These are phyloP conservation scores for Grigorovia jiainica DNA, from an alignment of 805 yeast genomes.

Conservation along the genomic window DNA sequence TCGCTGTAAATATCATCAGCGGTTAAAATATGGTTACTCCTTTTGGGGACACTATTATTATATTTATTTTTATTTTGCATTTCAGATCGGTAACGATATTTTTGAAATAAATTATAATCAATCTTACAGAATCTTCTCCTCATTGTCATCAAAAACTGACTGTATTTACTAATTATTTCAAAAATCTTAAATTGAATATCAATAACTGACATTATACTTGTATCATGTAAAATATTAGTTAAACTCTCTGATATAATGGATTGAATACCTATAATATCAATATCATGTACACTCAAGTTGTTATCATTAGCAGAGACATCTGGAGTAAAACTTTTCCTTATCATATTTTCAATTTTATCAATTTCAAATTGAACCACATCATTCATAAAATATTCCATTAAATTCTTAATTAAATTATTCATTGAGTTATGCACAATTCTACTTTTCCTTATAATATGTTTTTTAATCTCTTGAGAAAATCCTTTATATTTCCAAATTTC, in stretches of 20 bases:
- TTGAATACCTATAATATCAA: conserved; percentile 14
- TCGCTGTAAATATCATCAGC: conserved; percentile 6
- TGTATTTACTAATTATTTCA: conserved; percentile 24
- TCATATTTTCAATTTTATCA: not conserved
- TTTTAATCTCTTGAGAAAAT: conserved; percentile 35
- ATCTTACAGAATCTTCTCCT: conserved; percentile 14
- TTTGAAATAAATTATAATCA: conserved; percentile 11
- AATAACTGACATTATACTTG: conserved; percentile 17
- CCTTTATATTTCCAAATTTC: conserved; percentile 54
- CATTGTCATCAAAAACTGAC: conserved; percentile 23
- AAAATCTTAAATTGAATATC: conserved; percentile 24
- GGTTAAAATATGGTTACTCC: not conserved
- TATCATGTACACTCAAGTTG: no score
- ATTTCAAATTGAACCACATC: conserved; percentile 20
- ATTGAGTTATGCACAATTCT: conserved; percentile 44
- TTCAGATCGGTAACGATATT: conserved; percentile 1
- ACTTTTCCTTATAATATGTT: conserved; percentile 46
- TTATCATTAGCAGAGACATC: no score
- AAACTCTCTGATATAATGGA: conserved; percentile 15
- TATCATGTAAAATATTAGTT: conserved; percentile 20
- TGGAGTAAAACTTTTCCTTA: not conserved
- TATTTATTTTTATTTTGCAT: not conserved
- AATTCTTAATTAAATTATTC: conserved; percentile 24
- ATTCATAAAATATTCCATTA: conserved; percentile 19
- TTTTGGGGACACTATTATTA: not conserved